Evolutionary conservation across 805 yeast species (phyloP).

Genomic region (Ogataea nakhonphanomensis): DNA sequence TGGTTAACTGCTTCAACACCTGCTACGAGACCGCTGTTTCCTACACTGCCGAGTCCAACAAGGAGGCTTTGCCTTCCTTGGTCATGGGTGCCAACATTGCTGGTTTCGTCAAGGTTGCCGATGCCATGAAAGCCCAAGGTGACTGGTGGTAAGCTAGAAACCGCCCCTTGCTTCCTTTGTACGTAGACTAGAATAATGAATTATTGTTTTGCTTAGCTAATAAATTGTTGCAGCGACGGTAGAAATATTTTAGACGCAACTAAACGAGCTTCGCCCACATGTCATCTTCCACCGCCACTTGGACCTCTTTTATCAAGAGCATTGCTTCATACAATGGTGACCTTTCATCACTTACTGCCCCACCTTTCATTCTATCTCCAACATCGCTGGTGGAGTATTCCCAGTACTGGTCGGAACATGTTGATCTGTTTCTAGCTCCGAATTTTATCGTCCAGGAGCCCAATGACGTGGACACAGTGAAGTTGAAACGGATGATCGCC

Average conservation of each 20-base stretch:
- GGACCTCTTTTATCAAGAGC: slow-evolving; percentile 90
- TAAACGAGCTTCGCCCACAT: slow-evolving; percentile 3
- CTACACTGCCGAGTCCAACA: slow-evolving; percentile 67
- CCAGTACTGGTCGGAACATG: slow-evolving; percentile 94
- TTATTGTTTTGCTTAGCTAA: background rate
- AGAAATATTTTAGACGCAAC: background rate
- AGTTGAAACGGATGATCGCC: slow-evolving; percentile 66
- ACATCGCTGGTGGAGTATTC: slow-evolving; percentile 88
- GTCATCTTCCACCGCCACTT: slow-evolving; percentile 45
- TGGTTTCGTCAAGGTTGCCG: slow-evolving; percentile 97
- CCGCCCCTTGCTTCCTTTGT: background rate
- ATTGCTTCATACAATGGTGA: slow-evolving; percentile 93
- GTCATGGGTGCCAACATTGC: slow-evolving; percentile 99
- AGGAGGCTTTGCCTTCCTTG: slow-evolving; percentile 80
- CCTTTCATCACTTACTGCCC: slow-evolving; percentile 90
- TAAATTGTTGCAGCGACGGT: background rate
- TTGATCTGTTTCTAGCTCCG: slow-evolving; percentile 77
- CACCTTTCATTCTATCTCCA: slow-evolving; percentile 92
- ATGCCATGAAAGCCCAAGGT: slow-evolving; percentile 97
- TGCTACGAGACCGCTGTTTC: slow-evolving; percentile 84
- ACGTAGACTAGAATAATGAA: slow-evolving; percentile 2
- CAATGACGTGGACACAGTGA: slow-evolving; percentile 45
- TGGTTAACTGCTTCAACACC: slow-evolving; percentile 89
- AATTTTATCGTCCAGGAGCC: slow-evolving; percentile 40
- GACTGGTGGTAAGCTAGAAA: slow-evolving; percentile 43